A percentile compares a stretch with the other conserved stretches of the same genome.
These are phyloP conservation scores for Suillus hirtellus DNA, from an alignment of 768 basidiomycete species.

Conservation along the genomic window DNA sequence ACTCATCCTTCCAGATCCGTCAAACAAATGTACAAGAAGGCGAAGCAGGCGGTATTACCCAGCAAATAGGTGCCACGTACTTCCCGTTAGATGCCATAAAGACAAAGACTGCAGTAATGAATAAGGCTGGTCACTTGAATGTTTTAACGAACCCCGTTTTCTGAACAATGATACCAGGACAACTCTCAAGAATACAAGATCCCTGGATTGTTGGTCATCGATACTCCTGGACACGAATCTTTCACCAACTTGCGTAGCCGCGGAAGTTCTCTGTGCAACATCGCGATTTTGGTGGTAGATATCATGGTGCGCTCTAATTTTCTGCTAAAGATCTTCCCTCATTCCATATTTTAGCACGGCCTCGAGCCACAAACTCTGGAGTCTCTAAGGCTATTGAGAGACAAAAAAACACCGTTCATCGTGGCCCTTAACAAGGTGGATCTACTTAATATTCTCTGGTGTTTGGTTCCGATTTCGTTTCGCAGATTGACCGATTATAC, in stretches of 20 bases:
- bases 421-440: slow-evolving; percentile 94
- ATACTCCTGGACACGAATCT: slow-evolving; percentile 99
- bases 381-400: slow-evolving; percentile 86
- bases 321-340: background rate
- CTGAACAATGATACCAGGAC: slow-evolving; percentile 47
- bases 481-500: slow-evolving; percentile 95
- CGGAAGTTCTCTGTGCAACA: slow-evolving; percentile 97
- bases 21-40: slow-evolving; percentile 99
- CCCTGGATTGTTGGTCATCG: slow-evolving; percentile 93
- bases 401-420: slow-evolving; percentile 97
- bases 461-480: slow-evolving; percentile 12
- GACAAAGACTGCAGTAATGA: slow-evolving; percentile 91
- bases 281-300: slow-evolving; percentile 98
- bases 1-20: slow-evolving; percentile 66
- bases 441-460: slow-evolving; percentile 7
- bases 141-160: slow-evolving; percentile 7
- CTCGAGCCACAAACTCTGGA: slow-evolving; percentile 98
- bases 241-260: slow-evolving; percentile 96
- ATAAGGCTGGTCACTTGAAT: slow-evolving; percentile 53
- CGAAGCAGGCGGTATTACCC: slow-evolving; percentile 99
- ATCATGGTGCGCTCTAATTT: slow-evolving; percentile 70
- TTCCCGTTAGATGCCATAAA: slow-evolving; percentile 96
- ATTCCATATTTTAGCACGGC: slow-evolving; percentile 67
- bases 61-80: slow-evolving; percentile 99
- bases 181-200: slow-evolving; percentile 90